Evolutionary conservation across 1,284 basidiomycete genomes (phyloP).

Genomic region (Pisolithus thermaeus): DNA sequence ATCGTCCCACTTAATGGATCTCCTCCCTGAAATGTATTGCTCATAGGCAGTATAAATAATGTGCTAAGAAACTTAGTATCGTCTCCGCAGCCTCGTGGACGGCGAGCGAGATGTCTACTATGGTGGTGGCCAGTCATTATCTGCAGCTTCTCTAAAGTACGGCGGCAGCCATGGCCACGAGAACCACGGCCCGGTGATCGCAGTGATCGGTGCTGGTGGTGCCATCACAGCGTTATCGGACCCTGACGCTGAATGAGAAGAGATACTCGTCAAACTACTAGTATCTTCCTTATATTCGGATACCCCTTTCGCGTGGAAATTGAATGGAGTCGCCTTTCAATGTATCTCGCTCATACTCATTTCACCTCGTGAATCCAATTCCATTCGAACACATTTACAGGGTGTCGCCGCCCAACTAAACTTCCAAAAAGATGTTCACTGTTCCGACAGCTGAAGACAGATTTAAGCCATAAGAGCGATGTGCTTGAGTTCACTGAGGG

Average conservation of each 20-base stretch:
- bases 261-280: slow-evolving; percentile 85
- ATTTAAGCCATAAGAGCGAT: slow-evolving; percentile 70
- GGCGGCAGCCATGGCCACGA: slow-evolving; percentile 33
- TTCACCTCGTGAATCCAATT: no score
- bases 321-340: background rate
- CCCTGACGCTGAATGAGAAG: slow-evolving; percentile 86
- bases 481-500: slow-evolving; percentile 68
- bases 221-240: slow-evolving; percentile 94
- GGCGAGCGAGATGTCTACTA: slow-evolving; percentile 80
- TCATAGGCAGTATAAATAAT: slow-evolving; percentile 91
- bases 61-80: slow-evolving; percentile 90
- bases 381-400: background rate
- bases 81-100: slow-evolving; percentile 77
- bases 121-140: slow-evolving; percentile 95
- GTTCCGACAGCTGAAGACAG: no score
- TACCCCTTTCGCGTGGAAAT: slow-evolving; percentile 12
- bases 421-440: no score
- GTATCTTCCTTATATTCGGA: slow-evolving; percentile 58
- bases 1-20: background rate
- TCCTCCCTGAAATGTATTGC: slow-evolving; percentile 4
- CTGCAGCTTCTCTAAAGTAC: slow-evolving; percentile 78
- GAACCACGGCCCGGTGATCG: background rate
- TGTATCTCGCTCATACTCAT: no score
- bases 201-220: slow-evolving; percentile 84
- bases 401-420: no score